Evolutionary conservation across 257 asterid species (phyloP), one percentile per base, ranked within the genome.

Genomic region (Nyctanthes arbortristis): DNA sequence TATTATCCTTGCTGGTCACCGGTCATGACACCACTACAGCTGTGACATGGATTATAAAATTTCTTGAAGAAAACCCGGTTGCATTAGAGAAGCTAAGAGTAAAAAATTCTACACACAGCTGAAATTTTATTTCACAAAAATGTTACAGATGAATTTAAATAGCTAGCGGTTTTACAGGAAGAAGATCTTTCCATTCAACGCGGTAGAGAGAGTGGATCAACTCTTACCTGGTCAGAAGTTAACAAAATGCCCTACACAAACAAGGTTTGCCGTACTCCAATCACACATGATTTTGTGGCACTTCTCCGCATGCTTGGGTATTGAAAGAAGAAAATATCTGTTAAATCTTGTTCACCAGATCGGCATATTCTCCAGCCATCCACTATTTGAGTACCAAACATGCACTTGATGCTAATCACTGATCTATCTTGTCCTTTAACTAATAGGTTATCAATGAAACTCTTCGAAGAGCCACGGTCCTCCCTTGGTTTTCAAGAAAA

Each of bases 401-500:
- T n/a, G n/a, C n/a, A n/a, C n/a, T n/a, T n/a, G n/a, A n/a, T n/a
- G n/a, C n/a, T n/a, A n/a, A n/a, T n/a, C n/a, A 66, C 24, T 60
- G 22, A 63, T 68, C 10, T 45, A 45, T 30, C 35, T 34, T 64
- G 29, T 35, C 64, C 18, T 76, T 14, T 22, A 75, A 70, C 47
- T 68, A 67, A 67, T 81, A 86, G 96, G 94, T 88, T 45, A 80
- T 87, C 66, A 88, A 71, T 63, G 96, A 90, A 75, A 83, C 94
- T 77, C 96, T 90, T 61, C 77, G 96, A 77, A 83, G 84, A 82
- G 97, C 97, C 20, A 90, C 97, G 31, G 85, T 91, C 61, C 79
- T 91, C 37, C 97, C 97, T 4, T 88, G 94, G 96, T 88, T 33
- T 85, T 91, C 94, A 63, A 86, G 97, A 77, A 88, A 85, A 77